phyloP scores from a whole-genome alignment of 2,329 filamentous ascomycete genomes.

The Sporothrix protearum region DNA sequence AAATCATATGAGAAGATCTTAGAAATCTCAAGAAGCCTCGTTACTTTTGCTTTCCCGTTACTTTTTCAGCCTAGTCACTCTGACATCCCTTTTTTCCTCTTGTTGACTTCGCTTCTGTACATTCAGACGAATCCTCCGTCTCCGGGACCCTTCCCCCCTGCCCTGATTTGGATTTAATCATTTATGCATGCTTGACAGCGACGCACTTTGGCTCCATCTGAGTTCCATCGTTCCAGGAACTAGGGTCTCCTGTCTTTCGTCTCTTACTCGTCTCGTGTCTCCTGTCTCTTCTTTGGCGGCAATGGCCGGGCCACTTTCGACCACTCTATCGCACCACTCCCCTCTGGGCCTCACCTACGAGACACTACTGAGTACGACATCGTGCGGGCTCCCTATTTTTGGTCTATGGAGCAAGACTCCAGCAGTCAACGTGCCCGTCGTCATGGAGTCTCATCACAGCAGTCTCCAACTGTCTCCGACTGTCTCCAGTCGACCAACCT shows the following conservation, averaged over 20 bases:
- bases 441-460: slow-evolving; percentile 7
- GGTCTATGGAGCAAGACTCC: neutral
- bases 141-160: neutral
- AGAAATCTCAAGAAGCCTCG: slow-evolving; percentile 19
- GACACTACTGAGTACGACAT: slow-evolving; percentile 1
- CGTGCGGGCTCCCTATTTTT: neutral
- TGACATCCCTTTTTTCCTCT: neutral
- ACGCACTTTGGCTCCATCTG: neutral
- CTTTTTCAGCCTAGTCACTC: neutral
- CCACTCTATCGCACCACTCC: neutral
- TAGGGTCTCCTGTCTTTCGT: neutral
- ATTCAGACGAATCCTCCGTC: slow-evolving; percentile 1
- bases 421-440: neutral
- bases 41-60: neutral
- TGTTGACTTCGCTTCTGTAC: neutral
- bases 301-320: neutral
- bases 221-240: neutral
- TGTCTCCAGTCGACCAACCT: too few relatives aligned
- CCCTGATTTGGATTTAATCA: neutral
- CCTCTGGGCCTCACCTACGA: neutral
- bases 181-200: slow-evolving; percentile 16
- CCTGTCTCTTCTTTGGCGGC: neutral
- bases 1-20: slow-evolving; percentile 11
- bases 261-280: too few relatives aligned
- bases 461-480: too few relatives aligned